Base-by-base conservation (phyloP, 106 monocot genomes). In the Vanilla planifolia region DNA sequence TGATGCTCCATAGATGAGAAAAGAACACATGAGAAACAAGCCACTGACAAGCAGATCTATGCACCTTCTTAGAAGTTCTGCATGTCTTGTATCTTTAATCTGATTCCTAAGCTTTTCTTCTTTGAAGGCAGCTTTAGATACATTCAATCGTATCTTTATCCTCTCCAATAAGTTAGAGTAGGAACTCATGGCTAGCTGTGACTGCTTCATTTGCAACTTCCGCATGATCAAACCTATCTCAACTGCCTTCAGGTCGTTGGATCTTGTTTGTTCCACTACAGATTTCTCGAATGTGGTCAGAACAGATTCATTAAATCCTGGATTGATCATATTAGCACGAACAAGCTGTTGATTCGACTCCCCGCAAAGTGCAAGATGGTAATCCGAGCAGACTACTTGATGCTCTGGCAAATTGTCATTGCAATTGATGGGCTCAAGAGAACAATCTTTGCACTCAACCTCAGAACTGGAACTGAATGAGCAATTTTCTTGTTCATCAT, bases 51-150 rank as follows among this genome's bases (percentile, higher is more conserved):
- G 84, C 43, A 81, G 65, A 58, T 96, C 96, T 20, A 84, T 87
- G 75, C 83, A 91, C 40, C 34, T 79, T 60, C 63, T 77, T 10
- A 71, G 39, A 13, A 96, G 65, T 52, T 96, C 87, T 33, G 91
- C 84, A 70, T 81, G 59, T 40, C 65, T 71, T 4, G 61, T 23
- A 67, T 96, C 91, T 55, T 74, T 68, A 55, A 91, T 82, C 51
- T 91, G 84, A 66, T 76, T 81, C 66, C 79, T 91, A 22, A 96
- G 48, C 68, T 96, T 96, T 51, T 88, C 91, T 80, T 91, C 81
- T 77, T 51, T 86, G 55, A 91, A 91, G 3, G 62, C 48, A 55
- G 87, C 87, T 59, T 91, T 88, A 10, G 74, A 68, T 32, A 88
- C 43, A 43, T 81, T 79, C 87, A 96, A 81, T 6, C 71, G 72